Conservation (phyloP, 495 filamentous ascomycete genomes). For the Xeromyces bisporus region DNA sequence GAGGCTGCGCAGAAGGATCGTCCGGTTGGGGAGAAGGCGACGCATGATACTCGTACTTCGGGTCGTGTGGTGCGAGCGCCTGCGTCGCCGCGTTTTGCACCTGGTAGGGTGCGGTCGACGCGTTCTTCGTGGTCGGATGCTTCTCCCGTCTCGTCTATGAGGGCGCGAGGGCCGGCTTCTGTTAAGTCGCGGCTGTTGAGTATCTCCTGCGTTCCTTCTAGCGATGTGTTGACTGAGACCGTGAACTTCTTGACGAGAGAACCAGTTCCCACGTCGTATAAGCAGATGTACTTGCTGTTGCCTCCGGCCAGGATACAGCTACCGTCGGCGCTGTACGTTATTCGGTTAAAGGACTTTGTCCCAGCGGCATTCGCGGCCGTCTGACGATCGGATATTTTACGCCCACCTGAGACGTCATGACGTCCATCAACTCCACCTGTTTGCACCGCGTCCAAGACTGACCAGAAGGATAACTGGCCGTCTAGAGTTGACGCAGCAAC, state of each 20-base stretch:
- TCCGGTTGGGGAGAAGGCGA: slow-evolving; percentile 78
- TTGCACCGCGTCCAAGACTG: slow-evolving; percentile 70
- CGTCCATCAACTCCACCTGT: slow-evolving; percentile 67
- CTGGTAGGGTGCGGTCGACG: slow-evolving; percentile 70
- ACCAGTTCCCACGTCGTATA: slow-evolving; percentile 80
- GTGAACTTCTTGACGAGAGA: slow-evolving; percentile 88
- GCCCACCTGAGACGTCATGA: slow-evolving; percentile 82
- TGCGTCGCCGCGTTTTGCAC: slow-evolving; percentile 70
- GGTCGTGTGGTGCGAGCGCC: slow-evolving; percentile 56
- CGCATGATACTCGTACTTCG: slow-evolving; percentile 69
- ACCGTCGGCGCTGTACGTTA: slow-evolving; percentile 83
- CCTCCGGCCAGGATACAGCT: slow-evolving; percentile 77
- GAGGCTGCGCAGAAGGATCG: slow-evolving; percentile 86
- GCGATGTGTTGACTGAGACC: slow-evolving; percentile 78
- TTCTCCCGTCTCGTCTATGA: slow-evolving; percentile 76
- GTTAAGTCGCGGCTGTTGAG: slow-evolving; percentile 82
- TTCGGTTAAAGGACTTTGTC: slow-evolving; percentile 74
- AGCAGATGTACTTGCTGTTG: slow-evolving; percentile 93
- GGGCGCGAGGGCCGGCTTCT: slow-evolving; percentile 67
- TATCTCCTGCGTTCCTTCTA: slow-evolving; percentile 92
- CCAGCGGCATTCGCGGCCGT: slow-evolving; percentile 81
- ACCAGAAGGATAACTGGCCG: slow-evolving; percentile 91
- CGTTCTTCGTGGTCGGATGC: slow-evolving; percentile 77
- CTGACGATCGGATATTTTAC: slow-evolving; percentile 67
- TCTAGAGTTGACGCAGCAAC: slow-evolving; percentile 84